Evolutionary conservation across 2,329 filamentous ascomycete genomes (phyloP).

Genomic region (Myriosclerotinia scirpicola): DNA sequence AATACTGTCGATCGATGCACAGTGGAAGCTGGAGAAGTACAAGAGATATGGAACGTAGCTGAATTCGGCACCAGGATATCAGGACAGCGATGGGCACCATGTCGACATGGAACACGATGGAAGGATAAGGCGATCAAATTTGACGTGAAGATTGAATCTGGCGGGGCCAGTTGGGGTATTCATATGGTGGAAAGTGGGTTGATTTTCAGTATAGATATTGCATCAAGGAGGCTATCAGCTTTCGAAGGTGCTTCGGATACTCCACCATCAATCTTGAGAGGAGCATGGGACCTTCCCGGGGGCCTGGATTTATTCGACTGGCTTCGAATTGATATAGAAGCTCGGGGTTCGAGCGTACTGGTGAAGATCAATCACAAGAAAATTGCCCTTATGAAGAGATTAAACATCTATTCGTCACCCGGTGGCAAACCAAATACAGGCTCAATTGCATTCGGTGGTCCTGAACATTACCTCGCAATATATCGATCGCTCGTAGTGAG

Average conservation of each 20-base stretch:
- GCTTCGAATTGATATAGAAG: constrained; percentile 6
- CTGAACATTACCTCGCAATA: constrained; percentile 12
- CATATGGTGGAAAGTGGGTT: constrained; percentile 17
- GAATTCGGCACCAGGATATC: constrained; percentile 15
- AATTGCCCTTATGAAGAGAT: neutral
- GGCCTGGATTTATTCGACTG: constrained; percentile 11
- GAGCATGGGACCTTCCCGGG: neutral
- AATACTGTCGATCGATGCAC: constrained; percentile 13
- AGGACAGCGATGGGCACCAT: constrained; percentile 14
- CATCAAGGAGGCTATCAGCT: neutral
- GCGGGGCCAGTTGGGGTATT: constrained; percentile 12
- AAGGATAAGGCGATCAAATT: constrained; percentile 16
- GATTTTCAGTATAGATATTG: constrained; percentile 7
- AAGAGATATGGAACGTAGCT: constrained; percentile 7
- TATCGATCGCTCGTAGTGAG: constrained; percentile 13
- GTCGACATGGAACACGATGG: constrained; percentile 9
- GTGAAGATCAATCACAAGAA: constrained; percentile 2
- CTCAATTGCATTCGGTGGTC: constrained; percentile 8
- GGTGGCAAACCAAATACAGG: constrained; percentile 5
- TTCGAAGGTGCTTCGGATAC: constrained; percentile 13
- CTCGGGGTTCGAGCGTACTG: constrained; percentile 9
- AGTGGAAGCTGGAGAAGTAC: constrained; percentile 17
- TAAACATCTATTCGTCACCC: neutral
- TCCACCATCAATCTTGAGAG: neutral
- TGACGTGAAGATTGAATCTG: constrained; percentile 7